Conservation (phyloP, 495 filamentous ascomycete genomes). For the Neurospora pannonica region DNA sequence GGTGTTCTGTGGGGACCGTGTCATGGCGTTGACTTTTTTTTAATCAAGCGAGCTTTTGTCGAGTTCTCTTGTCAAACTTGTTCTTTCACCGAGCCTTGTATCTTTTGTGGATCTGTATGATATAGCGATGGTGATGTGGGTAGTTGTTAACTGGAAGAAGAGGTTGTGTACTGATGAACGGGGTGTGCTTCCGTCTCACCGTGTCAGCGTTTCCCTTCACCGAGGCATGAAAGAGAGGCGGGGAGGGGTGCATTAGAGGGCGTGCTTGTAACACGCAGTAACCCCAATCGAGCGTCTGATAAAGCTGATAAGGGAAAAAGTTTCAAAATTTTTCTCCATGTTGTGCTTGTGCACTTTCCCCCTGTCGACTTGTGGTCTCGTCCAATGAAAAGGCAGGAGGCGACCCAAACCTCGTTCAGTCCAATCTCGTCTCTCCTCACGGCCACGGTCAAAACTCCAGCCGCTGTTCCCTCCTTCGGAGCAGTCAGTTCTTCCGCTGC, state of each 20-base stretch:
- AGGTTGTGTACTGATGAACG: background rate
- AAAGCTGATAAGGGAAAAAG: background rate
- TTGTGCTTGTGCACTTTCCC: background rate
- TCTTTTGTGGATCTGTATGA: background rate
- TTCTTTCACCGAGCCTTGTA: background rate
- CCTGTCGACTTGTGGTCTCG: background rate
- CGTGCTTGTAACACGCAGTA: background rate
- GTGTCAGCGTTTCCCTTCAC: background rate
- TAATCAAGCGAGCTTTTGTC: background rate
- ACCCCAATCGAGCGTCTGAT: background rate
- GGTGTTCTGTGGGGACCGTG: background rate
- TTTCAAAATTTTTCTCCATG: background rate
- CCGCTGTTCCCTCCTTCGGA: constrained; percentile 22
- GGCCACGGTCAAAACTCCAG: constrained; percentile 24
- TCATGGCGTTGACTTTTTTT: background rate
- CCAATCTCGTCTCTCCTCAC: background rate
- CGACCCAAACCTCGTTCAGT: background rate
- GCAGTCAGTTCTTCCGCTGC: constrained; percentile 28
- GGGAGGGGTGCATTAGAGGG: background rate
- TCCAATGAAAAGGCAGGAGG: background rate
- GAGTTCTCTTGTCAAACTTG: background rate
- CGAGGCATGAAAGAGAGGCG: background rate
- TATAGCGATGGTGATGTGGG: background rate
- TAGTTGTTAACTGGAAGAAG: background rate
- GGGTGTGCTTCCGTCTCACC: background rate